A percentile compares a stretch with the other conserved stretches of the same genome.
Conservation (phyloP, 2,329 filamentous ascomycete genomes). For the Arthrobotrys conoides region DNA sequence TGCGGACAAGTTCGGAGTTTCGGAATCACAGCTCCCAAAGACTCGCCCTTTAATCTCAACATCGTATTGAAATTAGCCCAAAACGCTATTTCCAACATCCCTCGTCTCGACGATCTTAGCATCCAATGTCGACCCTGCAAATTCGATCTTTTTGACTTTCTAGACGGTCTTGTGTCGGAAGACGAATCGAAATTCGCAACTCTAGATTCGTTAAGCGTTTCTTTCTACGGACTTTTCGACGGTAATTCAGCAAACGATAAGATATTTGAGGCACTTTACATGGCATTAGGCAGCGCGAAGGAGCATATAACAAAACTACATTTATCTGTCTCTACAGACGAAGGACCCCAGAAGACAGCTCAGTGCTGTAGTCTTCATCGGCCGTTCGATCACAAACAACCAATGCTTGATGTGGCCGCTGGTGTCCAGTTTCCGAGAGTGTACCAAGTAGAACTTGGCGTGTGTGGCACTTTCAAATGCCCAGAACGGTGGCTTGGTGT, state of each 20-base stretch:
- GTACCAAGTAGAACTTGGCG: constrained; percentile 28
- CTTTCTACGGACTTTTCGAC: constrained; percentile 29
- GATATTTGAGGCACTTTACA: constrained; percentile 43
- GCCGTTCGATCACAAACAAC: constrained; percentile 4
- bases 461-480: constrained; percentile 20
- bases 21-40: constrained; percentile 33
- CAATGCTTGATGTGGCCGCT: constrained; percentile 21
- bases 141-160: constrained; percentile 32
- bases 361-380: constrained; percentile 27
- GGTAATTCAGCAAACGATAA: constrained; percentile 25
- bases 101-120: constrained; percentile 12
- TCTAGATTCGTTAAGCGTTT: constrained; percentile 6
- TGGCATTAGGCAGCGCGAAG: constrained; percentile 22
- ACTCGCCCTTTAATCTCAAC: constrained; percentile 37
- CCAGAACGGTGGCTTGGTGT: constrained; percentile 40
- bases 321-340: constrained; percentile 8
- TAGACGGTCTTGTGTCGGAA: constrained; percentile 19
- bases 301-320: constrained; percentile 20
- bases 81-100: constrained; percentile 25
- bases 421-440: constrained; percentile 37
- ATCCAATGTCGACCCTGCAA: constrained; percentile 30
- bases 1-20: constrained; percentile 28
- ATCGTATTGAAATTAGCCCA: constrained; percentile 23
- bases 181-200: constrained; percentile 23
- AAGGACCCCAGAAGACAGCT: background rate